These are phyloP conservation scores for Arthroderma sp. DNA, from an alignment of 2,329 filamentous ascomycete species.

Conservation along the genomic window DNA sequence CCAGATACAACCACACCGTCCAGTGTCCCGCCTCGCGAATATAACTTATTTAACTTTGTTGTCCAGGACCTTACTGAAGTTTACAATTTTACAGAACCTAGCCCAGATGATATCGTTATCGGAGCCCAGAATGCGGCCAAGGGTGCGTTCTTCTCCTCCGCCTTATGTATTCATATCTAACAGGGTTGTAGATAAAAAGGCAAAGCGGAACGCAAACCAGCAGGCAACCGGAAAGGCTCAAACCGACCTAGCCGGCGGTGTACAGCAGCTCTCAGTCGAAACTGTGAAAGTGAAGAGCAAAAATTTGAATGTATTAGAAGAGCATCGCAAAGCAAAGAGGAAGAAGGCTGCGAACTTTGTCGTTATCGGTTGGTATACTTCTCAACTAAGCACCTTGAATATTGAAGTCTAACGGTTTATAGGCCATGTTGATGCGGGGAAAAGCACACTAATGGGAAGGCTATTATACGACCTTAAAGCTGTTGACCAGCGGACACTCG, in stretches of 20 bases:
- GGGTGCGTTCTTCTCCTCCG: constrained; percentile 50
- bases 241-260: constrained; percentile 36
- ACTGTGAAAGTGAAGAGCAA: constrained; percentile 53
- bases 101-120: constrained; percentile 80
- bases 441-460: constrained; percentile 96
- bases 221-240: constrained; percentile 28
- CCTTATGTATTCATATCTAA: constrained; percentile 21
- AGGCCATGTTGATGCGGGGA: constrained; percentile 96
- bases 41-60: constrained; percentile 19
- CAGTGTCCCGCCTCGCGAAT: not conserved
- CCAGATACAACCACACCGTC: not conserved
- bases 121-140: constrained; percentile 64
- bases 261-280: constrained; percentile 39
- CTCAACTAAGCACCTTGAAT: not conserved
- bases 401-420: not conserved
- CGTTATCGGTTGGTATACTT: constrained; percentile 56
- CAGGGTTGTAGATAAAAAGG: constrained; percentile 35
- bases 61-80: constrained; percentile 32
- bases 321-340: constrained; percentile 60
- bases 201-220: constrained; percentile 30
- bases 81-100: constrained; percentile 65
- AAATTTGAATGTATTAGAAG: constrained; percentile 70
- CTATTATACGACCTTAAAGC: constrained; percentile 78
- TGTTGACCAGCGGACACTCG: constrained; percentile 75
- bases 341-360: constrained; percentile 85